Base-by-base conservation (phyloP, 2,329 filamentous ascomycete species). In the Hymenoscyphus repandus region DNA sequence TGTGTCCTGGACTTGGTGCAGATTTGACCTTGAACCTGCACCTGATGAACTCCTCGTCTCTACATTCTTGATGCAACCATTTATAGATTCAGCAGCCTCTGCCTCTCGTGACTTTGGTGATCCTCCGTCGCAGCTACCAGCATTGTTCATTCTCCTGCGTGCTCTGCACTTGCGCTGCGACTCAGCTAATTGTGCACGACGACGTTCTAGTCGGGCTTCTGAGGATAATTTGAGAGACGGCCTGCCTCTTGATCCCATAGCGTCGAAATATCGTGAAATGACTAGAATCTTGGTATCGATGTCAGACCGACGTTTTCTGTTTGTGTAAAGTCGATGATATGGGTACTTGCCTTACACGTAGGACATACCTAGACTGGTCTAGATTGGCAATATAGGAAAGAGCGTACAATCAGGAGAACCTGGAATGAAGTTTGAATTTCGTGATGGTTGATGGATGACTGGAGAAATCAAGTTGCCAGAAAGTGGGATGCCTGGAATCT, bases 81-180 rank as follows among this genome's bases (percentile, higher is more conserved):
- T 15, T 34, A 17, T 20, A n/a, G 30, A 45, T 45, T 32, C 34
- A 5, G 34, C 5, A 13, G 10, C 12, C 12, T 13, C 15, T n/a
- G 30, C 27, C 18, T 31, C 22, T 6, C 7, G 30, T 9, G 40
- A 17, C 30, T 9, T 9, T 6, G 40, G 15, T 43, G 22, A 27
- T n/a, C 12, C 30, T 17, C 12, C 27, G 10, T 12, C n/a, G 17
- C 22, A 15, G 13, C 22, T 17, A 10, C 27, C 45, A n/a, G 12
- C 32, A 34, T 39, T 47, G 15, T n/a, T 47, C 27, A 27, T 18
- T 13, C 45, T 30, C 45, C 39, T 47, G 12, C 36, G 27, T 34
- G 45, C 45, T 18, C 45, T 47, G 17, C 45, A 47, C 18, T 47
- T 47, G 15, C 45, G 20, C 34, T 47, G 45, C 33, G 45, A 47